phyloP scores from a whole-genome alignment of 2,329 filamentous ascomycete species.

The Colletotrichum siamense region DNA sequence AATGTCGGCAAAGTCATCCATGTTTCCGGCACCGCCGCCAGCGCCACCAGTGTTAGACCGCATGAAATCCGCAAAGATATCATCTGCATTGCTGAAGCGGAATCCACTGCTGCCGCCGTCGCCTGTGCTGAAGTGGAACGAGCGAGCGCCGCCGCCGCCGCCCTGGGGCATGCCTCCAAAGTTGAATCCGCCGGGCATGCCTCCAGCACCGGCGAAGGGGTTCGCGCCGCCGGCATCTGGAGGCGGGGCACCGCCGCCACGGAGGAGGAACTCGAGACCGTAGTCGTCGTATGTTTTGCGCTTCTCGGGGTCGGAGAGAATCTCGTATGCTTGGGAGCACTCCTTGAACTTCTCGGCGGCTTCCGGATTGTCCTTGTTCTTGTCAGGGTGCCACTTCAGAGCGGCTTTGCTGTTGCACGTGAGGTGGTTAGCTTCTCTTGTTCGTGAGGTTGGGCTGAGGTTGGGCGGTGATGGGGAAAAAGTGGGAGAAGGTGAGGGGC shows the following conservation, averaged over 20 bases:
- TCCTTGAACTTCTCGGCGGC: constrained; percentile 98
- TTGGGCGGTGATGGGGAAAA: not conserved
- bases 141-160: constrained; percentile 53
- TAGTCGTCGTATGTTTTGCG: constrained; percentile 94
- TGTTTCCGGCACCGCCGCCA: constrained; percentile 40
- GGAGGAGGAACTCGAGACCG: constrained; percentile 90
- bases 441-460: not conserved
- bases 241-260: constrained; percentile 75
- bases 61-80: constrained; percentile 86
- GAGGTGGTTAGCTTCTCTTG: constrained; percentile 37
- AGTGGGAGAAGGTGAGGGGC: constrained; percentile 3
- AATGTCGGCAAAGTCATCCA: constrained; percentile 58
- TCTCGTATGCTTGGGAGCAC: constrained; percentile 96
- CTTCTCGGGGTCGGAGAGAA: constrained; percentile 96
- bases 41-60: constrained; percentile 51
- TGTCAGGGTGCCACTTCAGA: constrained; percentile 94
- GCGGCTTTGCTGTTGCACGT: constrained; percentile 73
- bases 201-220: constrained; percentile 61
- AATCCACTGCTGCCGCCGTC: constrained; percentile 66
- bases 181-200: constrained; percentile 61
- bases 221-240: constrained; percentile 64
- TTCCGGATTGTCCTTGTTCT: constrained; percentile 90
- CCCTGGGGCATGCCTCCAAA: constrained; percentile 46
- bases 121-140: constrained; percentile 69
- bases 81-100: constrained; percentile 81